Percentiles rank a stretch among this genome's conserved stretches.
These are phyloP conservation scores for Orobanche coerulescens DNA, from an alignment of 257 asterid genomes.

Conservation along the genomic window DNA sequence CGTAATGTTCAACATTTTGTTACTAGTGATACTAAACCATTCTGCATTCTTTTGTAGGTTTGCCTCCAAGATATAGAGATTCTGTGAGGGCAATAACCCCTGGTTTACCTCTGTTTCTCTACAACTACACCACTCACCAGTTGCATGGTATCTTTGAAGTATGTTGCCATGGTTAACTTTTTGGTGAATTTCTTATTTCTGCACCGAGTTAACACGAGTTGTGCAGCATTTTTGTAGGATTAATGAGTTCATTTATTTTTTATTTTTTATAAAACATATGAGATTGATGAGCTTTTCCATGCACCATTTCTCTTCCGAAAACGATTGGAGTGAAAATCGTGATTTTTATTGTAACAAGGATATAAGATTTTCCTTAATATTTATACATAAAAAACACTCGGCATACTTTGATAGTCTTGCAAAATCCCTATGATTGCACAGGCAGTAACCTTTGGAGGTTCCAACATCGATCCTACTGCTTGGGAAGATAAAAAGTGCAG, in stretches of 20 bases:
- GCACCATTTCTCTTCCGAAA: background rate
- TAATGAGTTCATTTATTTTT: background rate
- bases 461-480: slow-evolving; percentile 97
- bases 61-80: slow-evolving; percentile 93
- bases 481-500: slow-evolving; percentile 98
- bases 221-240: background rate
- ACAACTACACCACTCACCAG: slow-evolving; percentile 91
- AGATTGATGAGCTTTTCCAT: background rate
- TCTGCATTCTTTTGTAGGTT: slow-evolving; percentile 40
- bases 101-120: slow-evolving; percentile 83
- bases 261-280: background rate
- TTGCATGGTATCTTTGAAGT: slow-evolving; percentile 97
- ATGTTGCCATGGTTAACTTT: background rate
- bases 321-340: background rate
- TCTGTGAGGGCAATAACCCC: slow-evolving; percentile 97
- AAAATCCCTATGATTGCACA: slow-evolving; percentile 19
- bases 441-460: slow-evolving; percentile 88
- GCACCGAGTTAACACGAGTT: background rate
- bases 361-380: background rate
- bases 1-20: background rate
- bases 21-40: background rate
- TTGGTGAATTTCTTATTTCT: background rate
- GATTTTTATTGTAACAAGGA: background rate
- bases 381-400: background rate
- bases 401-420: too few species aligned